Evolutionary conservation across 2,329 filamentous ascomycete species (phyloP).

Genomic region (Zymoseptoria brevis): DNA sequence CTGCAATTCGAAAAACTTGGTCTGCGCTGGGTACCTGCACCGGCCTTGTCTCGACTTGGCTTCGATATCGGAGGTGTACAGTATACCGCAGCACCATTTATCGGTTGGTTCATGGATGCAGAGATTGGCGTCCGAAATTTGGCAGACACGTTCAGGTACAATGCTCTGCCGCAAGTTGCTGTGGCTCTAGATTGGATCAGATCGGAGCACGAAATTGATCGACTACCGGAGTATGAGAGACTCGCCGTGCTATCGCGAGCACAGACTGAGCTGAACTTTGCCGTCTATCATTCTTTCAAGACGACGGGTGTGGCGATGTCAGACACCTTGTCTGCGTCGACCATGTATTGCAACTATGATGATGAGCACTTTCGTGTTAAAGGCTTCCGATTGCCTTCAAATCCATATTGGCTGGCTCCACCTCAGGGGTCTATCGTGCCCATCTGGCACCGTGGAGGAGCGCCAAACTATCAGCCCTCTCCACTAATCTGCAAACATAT

Average conservation of each 20-base stretch:
- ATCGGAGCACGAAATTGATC: conserved; percentile 1
- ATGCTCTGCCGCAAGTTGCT: conserved; percentile 1
- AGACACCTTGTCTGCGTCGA: conserved; percentile 2
- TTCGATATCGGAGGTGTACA: conserved; percentile 9
- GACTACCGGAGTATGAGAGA: conserved; percentile 3
- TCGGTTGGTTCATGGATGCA: conserved; percentile 11
- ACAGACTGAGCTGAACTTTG: conserved; percentile 6
- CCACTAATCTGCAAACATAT: conserved; percentile 3
- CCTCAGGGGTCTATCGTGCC: conserved; percentile 6
- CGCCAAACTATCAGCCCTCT: conserved; percentile 4
- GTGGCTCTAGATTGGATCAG: conserved; percentile 1
- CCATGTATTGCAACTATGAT: conserved; percentile 6
- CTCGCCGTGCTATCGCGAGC: conserved; percentile 1
- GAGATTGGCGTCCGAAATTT: conserved; percentile 7
- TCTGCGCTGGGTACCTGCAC: conserved; percentile 8
- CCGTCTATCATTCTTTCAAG: conserved; percentile 3
- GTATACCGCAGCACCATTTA: conserved; percentile 8
- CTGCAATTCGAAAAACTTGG: conserved; percentile 3
- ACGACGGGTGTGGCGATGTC: conserved; percentile 4
- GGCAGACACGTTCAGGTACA: conserved; percentile 3
- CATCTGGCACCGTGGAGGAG: conserved; percentile 6
- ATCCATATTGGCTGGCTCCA: conserved; percentile 6
- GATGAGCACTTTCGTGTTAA: conserved; percentile 3
- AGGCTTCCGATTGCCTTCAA: conserved; percentile 3
- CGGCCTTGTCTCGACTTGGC: conserved; percentile 4